Percentiles rank a stretch among this genome's conserved stretches.
Evolutionary conservation across 2,329 filamentous ascomycete genomes (phyloP).

Genomic region (Ascochyta clinopodiicola): DNA sequence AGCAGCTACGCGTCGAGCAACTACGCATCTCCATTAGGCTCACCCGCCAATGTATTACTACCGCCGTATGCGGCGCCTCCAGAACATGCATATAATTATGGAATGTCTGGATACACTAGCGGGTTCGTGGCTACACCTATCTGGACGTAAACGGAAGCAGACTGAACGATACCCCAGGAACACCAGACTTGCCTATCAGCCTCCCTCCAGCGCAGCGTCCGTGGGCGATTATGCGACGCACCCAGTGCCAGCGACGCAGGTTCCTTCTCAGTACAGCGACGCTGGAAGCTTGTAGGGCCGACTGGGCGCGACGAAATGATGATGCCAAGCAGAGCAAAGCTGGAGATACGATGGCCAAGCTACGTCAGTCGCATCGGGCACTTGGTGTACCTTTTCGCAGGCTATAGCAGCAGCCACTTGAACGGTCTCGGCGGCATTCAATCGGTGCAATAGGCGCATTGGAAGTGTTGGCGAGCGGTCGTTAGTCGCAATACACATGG

Average conservation of each 20-base stretch:
- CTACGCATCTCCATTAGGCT: constrained; percentile 48
- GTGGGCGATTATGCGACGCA: constrained; percentile 27
- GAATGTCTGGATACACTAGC: constrained; percentile 51
- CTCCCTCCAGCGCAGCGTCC: constrained; percentile 28
- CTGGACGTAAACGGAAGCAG: constrained; percentile 50
- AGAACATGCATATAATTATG: constrained; percentile 51
- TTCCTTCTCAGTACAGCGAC: constrained; percentile 30
- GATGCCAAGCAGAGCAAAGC: constrained; percentile 1
- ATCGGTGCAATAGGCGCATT: constrained; percentile 8
- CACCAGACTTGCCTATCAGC: constrained; percentile 37
- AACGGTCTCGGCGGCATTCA: constrained; percentile 10
- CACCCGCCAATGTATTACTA: constrained; percentile 41
- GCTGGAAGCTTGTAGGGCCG: constrained; percentile 20
- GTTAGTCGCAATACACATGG: constrained; percentile 2
- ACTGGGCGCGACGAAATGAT: not conserved
- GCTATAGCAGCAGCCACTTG: constrained; percentile 10
- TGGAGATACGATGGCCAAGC: not conserved
- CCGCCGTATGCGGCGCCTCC: constrained; percentile 46
- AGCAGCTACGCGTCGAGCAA: constrained; percentile 29
- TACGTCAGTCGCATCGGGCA: not conserved
- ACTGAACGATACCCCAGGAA: constrained; percentile 53
- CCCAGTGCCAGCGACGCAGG: constrained; percentile 23
- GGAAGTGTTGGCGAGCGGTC: constrained; percentile 8
- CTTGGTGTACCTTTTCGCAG: too few relatives aligned
- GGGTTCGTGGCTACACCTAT: constrained; percentile 53